A percentile compares a stretch with the other conserved stretches of the same genome.
phyloP scores from a whole-genome alignment of 2,329 filamentous ascomycete species.

The Periconia sp. region DNA sequence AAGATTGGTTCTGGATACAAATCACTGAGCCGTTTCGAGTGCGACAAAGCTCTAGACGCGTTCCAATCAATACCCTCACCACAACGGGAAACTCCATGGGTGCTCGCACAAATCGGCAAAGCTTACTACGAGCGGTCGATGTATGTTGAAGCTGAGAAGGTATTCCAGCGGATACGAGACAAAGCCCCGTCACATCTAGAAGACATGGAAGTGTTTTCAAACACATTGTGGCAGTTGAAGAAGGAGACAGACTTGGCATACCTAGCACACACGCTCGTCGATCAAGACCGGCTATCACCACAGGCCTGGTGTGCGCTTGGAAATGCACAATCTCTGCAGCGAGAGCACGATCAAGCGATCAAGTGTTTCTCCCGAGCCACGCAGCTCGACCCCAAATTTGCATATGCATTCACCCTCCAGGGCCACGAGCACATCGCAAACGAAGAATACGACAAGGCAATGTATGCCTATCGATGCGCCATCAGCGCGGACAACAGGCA shows the following conservation, averaged over 20 bases:
- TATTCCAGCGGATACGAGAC: constrained; percentile 76
- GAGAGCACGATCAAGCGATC: constrained; percentile 92
- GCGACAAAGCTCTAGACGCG: constrained; percentile 72
- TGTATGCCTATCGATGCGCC: constrained; percentile 81
- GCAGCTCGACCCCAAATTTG: constrained; percentile 85
- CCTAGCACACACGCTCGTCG: constrained; percentile 85
- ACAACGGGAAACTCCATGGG: constrained; percentile 91
- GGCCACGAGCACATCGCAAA: constrained; percentile 95
- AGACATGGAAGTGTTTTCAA: constrained; percentile 98
- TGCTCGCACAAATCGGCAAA: constrained; percentile 85
- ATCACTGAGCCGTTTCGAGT: constrained; percentile 75
- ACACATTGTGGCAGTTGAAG: constrained; percentile 97
- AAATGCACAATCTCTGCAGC: constrained; percentile 89
- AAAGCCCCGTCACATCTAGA: constrained; percentile 81
- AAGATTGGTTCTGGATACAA: constrained; percentile 82
- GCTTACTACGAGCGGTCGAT: constrained; percentile 88
- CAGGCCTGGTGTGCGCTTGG: constrained; percentile 96
- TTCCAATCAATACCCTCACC: constrained; percentile 70
- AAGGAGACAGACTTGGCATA: constrained; percentile 89
- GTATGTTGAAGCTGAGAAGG: constrained; percentile 84
- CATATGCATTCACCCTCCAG: constrained; percentile 93
- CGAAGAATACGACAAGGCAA: constrained; percentile 95
- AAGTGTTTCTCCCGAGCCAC: constrained; percentile 94
- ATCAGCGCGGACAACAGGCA: constrained; percentile 85
- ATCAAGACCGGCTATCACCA: constrained; percentile 83